Percentiles rank a stretch among this genome's conserved stretches.
Conservation (phyloP, 2,329 filamentous ascomycete genomes). For the Seiridium unicorne region DNA sequence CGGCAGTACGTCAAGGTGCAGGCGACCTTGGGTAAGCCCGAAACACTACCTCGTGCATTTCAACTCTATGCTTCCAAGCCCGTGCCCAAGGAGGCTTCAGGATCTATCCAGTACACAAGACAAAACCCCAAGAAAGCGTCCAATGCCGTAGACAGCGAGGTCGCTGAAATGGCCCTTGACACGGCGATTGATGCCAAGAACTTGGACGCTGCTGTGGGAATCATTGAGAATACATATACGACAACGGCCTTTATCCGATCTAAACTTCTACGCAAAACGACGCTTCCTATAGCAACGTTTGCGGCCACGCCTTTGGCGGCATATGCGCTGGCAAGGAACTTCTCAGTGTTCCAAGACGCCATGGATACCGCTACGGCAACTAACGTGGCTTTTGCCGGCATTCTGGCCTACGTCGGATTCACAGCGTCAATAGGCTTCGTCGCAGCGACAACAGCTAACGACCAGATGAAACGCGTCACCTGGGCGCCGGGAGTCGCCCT, state of each 20-base stretch:
- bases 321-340: slow-evolving; percentile 68
- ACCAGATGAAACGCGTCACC: slow-evolving; percentile 91
- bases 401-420: slow-evolving; percentile 79
- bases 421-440: slow-evolving; percentile 81
- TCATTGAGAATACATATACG: slow-evolving; percentile 69
- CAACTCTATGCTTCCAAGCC: slow-evolving; percentile 83
- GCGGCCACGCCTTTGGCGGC: slow-evolving; percentile 63
- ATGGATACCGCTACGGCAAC: slow-evolving; percentile 77
- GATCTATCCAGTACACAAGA: slow-evolving; percentile 56
- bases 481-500: slow-evolving; percentile 84
- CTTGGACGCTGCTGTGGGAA: slow-evolving; percentile 72
- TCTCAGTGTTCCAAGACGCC: slow-evolving; percentile 66
- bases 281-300: slow-evolving; percentile 57
- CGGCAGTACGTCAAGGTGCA: slow-evolving; percentile 75
- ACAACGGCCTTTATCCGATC: slow-evolving; percentile 64
- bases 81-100: slow-evolving; percentile 59
- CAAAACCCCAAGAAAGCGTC: slow-evolving; percentile 68
- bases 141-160: slow-evolving; percentile 68
- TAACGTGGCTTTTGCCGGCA: slow-evolving; percentile 74
- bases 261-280: slow-evolving; percentile 64
- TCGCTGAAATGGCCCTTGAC: slow-evolving; percentile 73
- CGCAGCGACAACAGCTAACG: slow-evolving; percentile 82
- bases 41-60: slow-evolving; percentile 77
- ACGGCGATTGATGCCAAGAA: slow-evolving; percentile 78
- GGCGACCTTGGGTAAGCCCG: slow-evolving; percentile 67